phyloP scores from a whole-genome alignment of 257 asterid species.

The Sherardia arvensis region DNA sequence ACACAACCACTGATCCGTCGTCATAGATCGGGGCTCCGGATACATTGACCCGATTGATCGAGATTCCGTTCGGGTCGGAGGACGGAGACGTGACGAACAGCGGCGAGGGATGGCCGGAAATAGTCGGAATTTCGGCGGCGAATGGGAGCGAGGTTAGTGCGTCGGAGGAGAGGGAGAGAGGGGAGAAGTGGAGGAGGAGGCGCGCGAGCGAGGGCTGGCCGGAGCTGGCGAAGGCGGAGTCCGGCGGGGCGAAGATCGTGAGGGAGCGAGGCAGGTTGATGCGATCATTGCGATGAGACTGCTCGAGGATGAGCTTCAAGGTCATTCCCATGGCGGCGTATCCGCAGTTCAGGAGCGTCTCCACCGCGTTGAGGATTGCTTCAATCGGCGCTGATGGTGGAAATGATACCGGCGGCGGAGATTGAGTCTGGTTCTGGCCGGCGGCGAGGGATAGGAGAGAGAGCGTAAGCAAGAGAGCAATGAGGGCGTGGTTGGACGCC shows the following conservation, averaged over 20 bases:
- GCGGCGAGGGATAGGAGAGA: slow-evolving; percentile 15
- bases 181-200: slow-evolving; percentile 71
- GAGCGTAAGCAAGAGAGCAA: slow-evolving; percentile 17
- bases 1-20: slow-evolving; percentile 53
- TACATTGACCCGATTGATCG: slow-evolving; percentile 45
- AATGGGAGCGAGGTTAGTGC: slow-evolving; percentile 57
- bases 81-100: slow-evolving; percentile 41
- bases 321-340: slow-evolving; percentile 66
- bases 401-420: slow-evolving; percentile 12
- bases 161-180: slow-evolving; percentile 45
- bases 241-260: slow-evolving; percentile 76
- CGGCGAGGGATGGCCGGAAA: slow-evolving; percentile 39
- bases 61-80: slow-evolving; percentile 7
- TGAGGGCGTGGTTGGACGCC: slow-evolving; percentile 32
- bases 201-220: slow-evolving; percentile 68
- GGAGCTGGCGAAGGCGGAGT: slow-evolving; percentile 34
- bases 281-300: slow-evolving; percentile 16
- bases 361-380: slow-evolving; percentile 51
- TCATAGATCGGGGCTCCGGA: slow-evolving; percentile 44
- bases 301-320: slow-evolving; percentile 34
- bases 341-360: slow-evolving; percentile 58
- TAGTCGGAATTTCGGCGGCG: slow-evolving; percentile 46
- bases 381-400: slow-evolving; percentile 21
- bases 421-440: slow-evolving; percentile 19
- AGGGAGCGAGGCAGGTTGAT: slow-evolving; percentile 16